Evolutionary conservation across 192 early-diverging fungal species (phyloP).

Genomic region (Mortierella claussenii): DNA sequence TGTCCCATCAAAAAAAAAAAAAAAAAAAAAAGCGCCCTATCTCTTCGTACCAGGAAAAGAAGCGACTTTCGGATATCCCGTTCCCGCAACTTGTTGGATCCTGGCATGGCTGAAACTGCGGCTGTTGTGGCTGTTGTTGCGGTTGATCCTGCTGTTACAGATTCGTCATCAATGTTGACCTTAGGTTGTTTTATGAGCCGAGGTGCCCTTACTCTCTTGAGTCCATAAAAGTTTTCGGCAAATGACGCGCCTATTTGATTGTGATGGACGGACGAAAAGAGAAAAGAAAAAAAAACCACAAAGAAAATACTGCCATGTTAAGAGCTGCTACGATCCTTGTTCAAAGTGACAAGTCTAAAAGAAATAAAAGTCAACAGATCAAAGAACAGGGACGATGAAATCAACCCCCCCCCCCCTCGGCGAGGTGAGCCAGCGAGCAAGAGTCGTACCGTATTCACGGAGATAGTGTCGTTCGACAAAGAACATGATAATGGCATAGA

Average conservation of each 20-base stretch:
- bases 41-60: slow-evolving; percentile 63
- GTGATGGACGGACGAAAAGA: too few species aligned
- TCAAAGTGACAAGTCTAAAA: background rate
- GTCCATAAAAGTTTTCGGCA: slow-evolving; percentile 94
- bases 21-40: background rate
- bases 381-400: too few species aligned
- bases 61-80: slow-evolving; percentile 71
- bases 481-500: slow-evolving; percentile 82
- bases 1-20: too few species aligned
- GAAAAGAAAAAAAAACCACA: too few species aligned
- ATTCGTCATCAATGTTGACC: slow-evolving; percentile 38
- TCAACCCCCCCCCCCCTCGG: too few species aligned
- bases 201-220: slow-evolving; percentile 74
- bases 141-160: slow-evolving; percentile 8
- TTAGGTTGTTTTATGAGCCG: slow-evolving; percentile 42
- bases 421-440: background rate
- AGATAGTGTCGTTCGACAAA: slow-evolving; percentile 88
- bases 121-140: slow-evolving; percentile 16
- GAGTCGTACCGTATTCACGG: slow-evolving; percentile 73
- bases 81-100: slow-evolving; percentile 59
- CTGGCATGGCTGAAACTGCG: slow-evolving; percentile 14
- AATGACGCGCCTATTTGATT: slow-evolving; percentile 81
- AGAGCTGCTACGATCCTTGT: too few species aligned
- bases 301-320: too few species aligned
- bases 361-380: too few species aligned